Base-by-base conservation (phyloP, 805 yeast genomes). In the Hanseniaspora lachancei region DNA sequence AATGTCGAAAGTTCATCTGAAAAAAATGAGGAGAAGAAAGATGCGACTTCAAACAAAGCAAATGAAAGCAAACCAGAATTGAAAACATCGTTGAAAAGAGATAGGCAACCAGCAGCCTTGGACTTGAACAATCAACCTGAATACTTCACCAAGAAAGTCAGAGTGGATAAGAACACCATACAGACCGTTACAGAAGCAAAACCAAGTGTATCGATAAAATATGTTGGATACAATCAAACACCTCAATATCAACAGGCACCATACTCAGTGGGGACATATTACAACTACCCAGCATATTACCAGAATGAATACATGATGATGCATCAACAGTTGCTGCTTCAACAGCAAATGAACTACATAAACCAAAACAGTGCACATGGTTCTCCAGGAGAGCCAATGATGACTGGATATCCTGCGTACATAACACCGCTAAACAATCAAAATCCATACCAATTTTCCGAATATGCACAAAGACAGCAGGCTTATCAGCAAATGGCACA, bases 151-250 rank as follows among this genome's bases (percentile, higher is more conserved):
- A 47, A 47, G 23, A 53, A 27, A 10, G 9, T 40, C 5, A 47
- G 40, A 36, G 8, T 24, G 0, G 40, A 39, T 20, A 34, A 27
- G 34, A 41, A 16, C 21, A 10, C 27, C 10, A 12, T 20, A 10
- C 27, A 21, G 1, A 21, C 46, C 13, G 27, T 42, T 7, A 42
- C 43, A 35, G 41, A 9, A 8, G 18, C 38, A 0, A 34, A 34
- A 16, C 38, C 36, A 2, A 53, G 47, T 29, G 49, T 47, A 20
- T 18, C 41, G 1, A 41, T 53, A 21, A 53, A 42, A 29, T 53
- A 53, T 15, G 47, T 32, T 5, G 54, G 54, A n/a, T 48, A 49
- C 27, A 43, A 40, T 21, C 27, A 47, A 42, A 48, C 57, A 16
- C 27, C 51, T 6, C 43, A 20, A 13, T 36, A 43, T 21, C 32